phyloP scores from a whole-genome alignment of 2,329 filamentous ascomycete genomes.

The Fusarium veterinarium region DNA sequence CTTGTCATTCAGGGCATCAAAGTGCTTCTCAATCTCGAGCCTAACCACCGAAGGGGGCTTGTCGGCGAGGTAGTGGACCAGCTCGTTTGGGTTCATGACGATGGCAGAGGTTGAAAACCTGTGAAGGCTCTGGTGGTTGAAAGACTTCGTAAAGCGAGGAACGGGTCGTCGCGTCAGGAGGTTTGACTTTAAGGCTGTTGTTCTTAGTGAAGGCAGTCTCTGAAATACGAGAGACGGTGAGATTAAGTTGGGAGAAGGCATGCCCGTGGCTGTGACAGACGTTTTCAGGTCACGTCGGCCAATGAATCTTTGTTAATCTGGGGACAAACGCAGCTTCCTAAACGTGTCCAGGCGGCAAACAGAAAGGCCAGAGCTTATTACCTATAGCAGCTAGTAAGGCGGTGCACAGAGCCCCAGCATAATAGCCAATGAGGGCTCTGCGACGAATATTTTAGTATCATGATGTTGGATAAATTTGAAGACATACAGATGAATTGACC shows the following conservation, averaged over 20 bases:
- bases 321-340: conserved; percentile 40
- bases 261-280: conserved; percentile 37
- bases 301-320: conserved; percentile 38
- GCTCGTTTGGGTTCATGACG: conserved; percentile 68
- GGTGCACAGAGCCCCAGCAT: conserved; percentile 23
- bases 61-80: conserved; percentile 88
- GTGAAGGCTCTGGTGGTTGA: conserved; percentile 37
- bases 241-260: conserved; percentile 49
- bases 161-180: conserved; percentile 36
- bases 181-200: conserved; percentile 44
- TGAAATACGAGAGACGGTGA: conserved; percentile 50
- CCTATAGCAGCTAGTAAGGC: conserved; percentile 29
- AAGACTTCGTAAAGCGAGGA: conserved; percentile 40
- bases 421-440: conserved; percentile 11
- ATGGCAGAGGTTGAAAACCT: conserved; percentile 52
- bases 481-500: background rate
- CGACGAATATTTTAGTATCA: background rate
- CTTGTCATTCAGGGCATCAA: conserved; percentile 78
- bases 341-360: conserved; percentile 38
- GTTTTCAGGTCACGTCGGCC: conserved; percentile 35
- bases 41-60: conserved; percentile 88
- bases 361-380: conserved; percentile 21
- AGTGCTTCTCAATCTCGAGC: conserved; percentile 92
- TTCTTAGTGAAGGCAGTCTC: conserved; percentile 51
- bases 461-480: background rate